Conservation (phyloP, 768 basidiomycete genomes). For the Calocybe cyanea region DNA sequence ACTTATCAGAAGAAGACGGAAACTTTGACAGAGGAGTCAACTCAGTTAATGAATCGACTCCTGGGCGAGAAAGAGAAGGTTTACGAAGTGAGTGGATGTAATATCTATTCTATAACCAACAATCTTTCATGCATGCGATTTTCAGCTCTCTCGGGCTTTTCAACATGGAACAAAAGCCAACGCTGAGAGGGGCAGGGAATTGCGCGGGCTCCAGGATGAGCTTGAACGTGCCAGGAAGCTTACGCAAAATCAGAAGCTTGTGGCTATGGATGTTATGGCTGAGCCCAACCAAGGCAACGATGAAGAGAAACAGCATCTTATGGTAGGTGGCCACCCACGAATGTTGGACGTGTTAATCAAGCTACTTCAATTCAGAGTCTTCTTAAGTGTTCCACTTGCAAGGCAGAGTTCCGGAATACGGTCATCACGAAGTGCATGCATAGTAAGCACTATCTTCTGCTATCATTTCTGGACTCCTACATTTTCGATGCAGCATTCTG, state of each 20-base stretch:
- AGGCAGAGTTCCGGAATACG: slow-evolving; percentile 68
- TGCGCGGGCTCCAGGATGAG: slow-evolving; percentile 46
- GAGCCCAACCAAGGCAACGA: slow-evolving; percentile 7
- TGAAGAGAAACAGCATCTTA: slow-evolving; percentile 27
- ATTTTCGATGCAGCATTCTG: slow-evolving; percentile 63
- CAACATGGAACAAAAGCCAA: slow-evolving; percentile 32
- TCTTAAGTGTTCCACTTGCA: slow-evolving; percentile 88
- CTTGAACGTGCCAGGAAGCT: slow-evolving; percentile 36
- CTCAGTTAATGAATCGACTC: slow-evolving; percentile 27
- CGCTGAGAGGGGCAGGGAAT: slow-evolving; percentile 30
- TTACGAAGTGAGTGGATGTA: slow-evolving; percentile 33
- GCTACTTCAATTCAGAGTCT: slow-evolving; percentile 50
- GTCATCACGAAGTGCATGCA: slow-evolving; percentile 90
- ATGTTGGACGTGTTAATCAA: neutral
- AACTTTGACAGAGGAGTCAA: slow-evolving; percentile 26
- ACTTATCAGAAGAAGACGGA: slow-evolving; percentile 21
- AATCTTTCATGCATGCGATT: neutral
- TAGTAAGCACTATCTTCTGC: slow-evolving; percentile 48
- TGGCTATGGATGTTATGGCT: neutral
- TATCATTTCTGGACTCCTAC: neutral
- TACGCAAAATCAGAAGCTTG: slow-evolving; percentile 10
- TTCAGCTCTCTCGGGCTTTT: slow-evolving; percentile 25
- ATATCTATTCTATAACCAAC: neutral
- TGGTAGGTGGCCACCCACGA: slow-evolving; percentile 36
- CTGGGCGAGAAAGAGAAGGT: slow-evolving; percentile 36